phyloP scores from a whole-genome alignment of 2,329 filamentous ascomycete genomes.

The Curvularia sp. region DNA sequence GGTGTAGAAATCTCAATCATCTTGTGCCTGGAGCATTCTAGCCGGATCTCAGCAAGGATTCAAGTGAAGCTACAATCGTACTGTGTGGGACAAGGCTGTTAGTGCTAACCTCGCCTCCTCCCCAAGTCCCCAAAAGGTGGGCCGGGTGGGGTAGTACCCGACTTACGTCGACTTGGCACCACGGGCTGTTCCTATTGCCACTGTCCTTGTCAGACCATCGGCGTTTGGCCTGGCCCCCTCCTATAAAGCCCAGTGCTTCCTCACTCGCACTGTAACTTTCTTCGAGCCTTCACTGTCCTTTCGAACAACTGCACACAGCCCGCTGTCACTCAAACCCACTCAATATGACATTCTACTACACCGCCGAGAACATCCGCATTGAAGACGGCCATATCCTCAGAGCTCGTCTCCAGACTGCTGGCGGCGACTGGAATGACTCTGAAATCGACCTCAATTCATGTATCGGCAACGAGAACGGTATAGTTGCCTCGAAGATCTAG shows the following conservation, averaged over 20 bases:
- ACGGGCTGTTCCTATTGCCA: conserved; percentile 1
- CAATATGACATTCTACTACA: conserved; percentile 53
- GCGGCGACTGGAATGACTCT: conserved; percentile 56
- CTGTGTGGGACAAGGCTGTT: background rate
- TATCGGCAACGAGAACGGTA: conserved; percentile 63
- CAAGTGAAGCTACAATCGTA: background rate
- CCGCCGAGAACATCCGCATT: conserved; percentile 57
- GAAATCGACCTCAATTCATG: conserved; percentile 59
- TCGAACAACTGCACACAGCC: background rate
- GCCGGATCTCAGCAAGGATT: background rate
- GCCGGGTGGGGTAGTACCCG: background rate
- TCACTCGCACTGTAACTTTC: background rate
- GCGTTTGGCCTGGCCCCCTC: background rate
- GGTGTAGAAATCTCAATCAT: background rate
- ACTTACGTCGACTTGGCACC: conserved; percentile 5
- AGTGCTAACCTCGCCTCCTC: background rate
- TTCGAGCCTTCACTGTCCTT: background rate
- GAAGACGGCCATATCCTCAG: conserved; percentile 61
- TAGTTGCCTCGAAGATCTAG: too few relatives aligned
- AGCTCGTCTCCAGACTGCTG: conserved; percentile 51
- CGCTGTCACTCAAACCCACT: background rate
- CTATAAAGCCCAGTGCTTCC: conserved; percentile 20
- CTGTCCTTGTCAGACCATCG: background rate
- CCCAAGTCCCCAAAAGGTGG: background rate
- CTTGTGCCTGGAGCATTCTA: background rate